phyloP scores from a whole-genome alignment of 2,329 filamentous ascomycete species.

The Fusarium chaquense region DNA sequence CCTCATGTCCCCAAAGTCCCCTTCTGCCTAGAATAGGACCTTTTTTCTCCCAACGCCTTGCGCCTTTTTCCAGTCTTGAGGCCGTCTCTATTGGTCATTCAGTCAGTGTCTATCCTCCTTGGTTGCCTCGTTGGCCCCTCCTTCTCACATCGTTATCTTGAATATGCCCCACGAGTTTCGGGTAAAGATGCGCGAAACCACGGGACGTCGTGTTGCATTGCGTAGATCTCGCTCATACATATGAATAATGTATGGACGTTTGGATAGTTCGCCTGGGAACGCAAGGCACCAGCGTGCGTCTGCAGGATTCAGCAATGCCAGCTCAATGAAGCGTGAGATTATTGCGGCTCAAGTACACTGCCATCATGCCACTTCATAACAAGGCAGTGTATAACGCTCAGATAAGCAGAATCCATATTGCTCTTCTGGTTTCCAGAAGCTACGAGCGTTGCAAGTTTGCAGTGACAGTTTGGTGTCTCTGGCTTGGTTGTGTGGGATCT shows the following conservation, averaged over 20 bases:
- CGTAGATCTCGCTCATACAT: constrained; percentile 11
- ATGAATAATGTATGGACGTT: background rate
- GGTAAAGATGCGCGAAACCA: constrained; percentile 32
- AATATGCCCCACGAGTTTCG: constrained; percentile 18
- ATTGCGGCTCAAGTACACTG: constrained; percentile 23
- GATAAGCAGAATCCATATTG: constrained; percentile 1
- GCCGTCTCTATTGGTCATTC: constrained; percentile 26
- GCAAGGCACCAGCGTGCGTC: constrained; percentile 24
- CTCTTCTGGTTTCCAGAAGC: background rate
- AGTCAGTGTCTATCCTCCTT: constrained; percentile 21
- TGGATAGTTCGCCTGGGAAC: constrained; percentile 22
- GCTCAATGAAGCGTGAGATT: constrained; percentile 22
- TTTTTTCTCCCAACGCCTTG: constrained; percentile 15
- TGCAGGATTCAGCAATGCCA: constrained; percentile 5
- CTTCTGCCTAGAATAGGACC: constrained; percentile 42
- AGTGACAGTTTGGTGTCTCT: background rate
- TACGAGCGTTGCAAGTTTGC: background rate
- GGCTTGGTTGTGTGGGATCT: background rate
- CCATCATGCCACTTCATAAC: constrained; percentile 25
- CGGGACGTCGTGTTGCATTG: constrained; percentile 40
- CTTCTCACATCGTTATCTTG: constrained; percentile 23
- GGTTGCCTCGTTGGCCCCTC: constrained; percentile 35
- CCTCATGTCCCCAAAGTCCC: constrained; percentile 29
- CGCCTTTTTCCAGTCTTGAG: constrained; percentile 31
- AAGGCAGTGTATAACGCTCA: constrained; percentile 18